phyloP scores from a whole-genome alignment of 345 rosid genomes.

The Microcos paniculata region DNA sequence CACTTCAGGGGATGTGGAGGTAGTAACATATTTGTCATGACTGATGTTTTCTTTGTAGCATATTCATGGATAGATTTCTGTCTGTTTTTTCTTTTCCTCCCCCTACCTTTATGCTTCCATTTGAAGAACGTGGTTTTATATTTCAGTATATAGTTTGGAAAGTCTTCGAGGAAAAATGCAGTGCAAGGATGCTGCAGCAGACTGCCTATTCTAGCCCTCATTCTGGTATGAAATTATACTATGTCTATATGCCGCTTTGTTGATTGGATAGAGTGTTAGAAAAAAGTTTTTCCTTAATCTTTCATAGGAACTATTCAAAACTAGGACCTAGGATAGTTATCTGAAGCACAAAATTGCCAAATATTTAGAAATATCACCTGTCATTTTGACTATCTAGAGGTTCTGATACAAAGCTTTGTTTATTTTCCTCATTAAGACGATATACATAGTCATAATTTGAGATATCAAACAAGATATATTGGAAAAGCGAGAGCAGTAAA shows the following conservation, averaged over 20 bases:
- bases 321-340: neutral
- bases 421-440: neutral
- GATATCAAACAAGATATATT: neutral
- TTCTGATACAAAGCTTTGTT: neutral
- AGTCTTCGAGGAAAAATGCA: slow-evolving; percentile 60
- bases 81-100: neutral
- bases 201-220: slow-evolving; percentile 48
- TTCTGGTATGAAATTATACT: slow-evolving; percentile 43
- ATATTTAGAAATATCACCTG: neutral
- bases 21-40: slow-evolving; percentile 24
- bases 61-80: neutral
- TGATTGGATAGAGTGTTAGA: neutral
- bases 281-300: neutral
- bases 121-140: slow-evolving; percentile 9
- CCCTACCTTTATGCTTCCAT: neutral
- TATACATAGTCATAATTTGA: neutral
- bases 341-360: neutral
- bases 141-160: slow-evolving; percentile 63
- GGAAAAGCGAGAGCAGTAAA: neutral
- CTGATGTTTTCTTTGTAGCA: neutral
- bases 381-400: neutral
- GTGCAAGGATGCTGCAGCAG: slow-evolving; percentile 61
- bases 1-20: slow-evolving; percentile 73
- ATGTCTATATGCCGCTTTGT: neutral
- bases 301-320: neutral